Evolutionary conservation across 805 yeast species (phyloP), one percentile per base, ranked within the genome.

Genomic region (Saccharomycopsis vini): DNA sequence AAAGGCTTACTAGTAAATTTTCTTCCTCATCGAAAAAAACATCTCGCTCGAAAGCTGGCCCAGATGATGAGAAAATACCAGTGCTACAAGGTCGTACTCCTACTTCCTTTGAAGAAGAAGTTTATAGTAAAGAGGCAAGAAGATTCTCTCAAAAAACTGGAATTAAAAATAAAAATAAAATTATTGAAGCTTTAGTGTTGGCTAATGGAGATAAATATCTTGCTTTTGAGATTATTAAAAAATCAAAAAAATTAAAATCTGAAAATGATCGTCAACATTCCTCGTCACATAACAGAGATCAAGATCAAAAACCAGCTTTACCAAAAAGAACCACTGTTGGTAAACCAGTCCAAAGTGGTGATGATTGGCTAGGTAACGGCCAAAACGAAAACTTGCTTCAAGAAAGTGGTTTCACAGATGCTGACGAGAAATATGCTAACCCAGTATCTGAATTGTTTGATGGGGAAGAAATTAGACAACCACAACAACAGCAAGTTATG

Each of bases 161-260:
- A 0, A 80, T 64, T 52, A 60, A 59, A 18, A 73, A 80, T 57
- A 65, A 68, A 34, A 82, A 79, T 51, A 62, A 71, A 26, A 71
- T 73, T 46, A 64, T 76, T 42, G 92, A 84, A 54, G 84, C 88
- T 22, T 66, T 84, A 49, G 63, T 67, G 7, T 59, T 74, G 30
- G 63, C 81, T 15, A 64, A 66, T 40, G 94, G 94, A 13, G 74
- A 77, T 55, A 55, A 81, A 9, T 70, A 70, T 32, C 52, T 59
- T 16, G 90, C 95, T 1, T 58, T 76, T 28, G 79, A 74, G 33
- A 71, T 81, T 23, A 63, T 81, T 45, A 68, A 67, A 31, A 64
- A 64, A 40, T 68, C 69, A 45, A 51, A 45, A 16, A 51, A 58
- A 13, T 64, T 24, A n/a, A 36, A 37, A 30, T 18, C 29, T 30